Base-by-base conservation (phyloP, 345 rosid species). In the Carallia pectinifolia region DNA sequence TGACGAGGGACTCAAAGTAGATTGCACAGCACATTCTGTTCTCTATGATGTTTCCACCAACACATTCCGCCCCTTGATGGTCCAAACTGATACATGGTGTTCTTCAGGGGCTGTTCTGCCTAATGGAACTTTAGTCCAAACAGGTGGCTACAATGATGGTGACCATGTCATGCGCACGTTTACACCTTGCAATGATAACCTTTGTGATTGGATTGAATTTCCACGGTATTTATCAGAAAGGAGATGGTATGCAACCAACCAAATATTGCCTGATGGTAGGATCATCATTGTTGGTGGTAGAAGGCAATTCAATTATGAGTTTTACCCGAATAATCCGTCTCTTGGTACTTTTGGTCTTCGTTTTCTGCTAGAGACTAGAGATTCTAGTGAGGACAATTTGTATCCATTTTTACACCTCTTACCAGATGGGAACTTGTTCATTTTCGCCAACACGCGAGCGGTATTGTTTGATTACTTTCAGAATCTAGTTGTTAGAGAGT, bases 21-120 rank as follows among this genome's bases (percentile, higher is more conserved):
- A 93, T 65, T 94, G 98, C 84, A 86, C 91, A 0, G 98, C 97
- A 4, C 98, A 94, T 67, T 89, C 96, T 6, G 60, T 91, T n/a
- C 77, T 90, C 36, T 94, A 88, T 52, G 93, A 94, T 61, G 64
- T 84, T 53, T 23, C 52, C 56, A 80, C 87, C 30, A 86, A 90
- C 70, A 67, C 79, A 0, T 85, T 72, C 58, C 92, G 89, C 0
- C 91, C 98, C 12, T 81, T 94, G 0, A 83, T 70, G 77, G 82
- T 91, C 50, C 84, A 66, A 10, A 89, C 85, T 10, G 97, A 94
- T 71, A 83, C 91, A 16, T 94, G 96, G 96, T 90, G 98, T 81
- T 94, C 98, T 0, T 94, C 97, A 0, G 98, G 96, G 0, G 81
- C 97, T 0, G 77, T 88, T 17, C 80, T 84, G 54, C 85, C 92